These are phyloP conservation scores for Plectosphaerella cucumerina DNA, from an alignment of 2,329 filamentous ascomycete genomes.

Conservation along the genomic window DNA sequence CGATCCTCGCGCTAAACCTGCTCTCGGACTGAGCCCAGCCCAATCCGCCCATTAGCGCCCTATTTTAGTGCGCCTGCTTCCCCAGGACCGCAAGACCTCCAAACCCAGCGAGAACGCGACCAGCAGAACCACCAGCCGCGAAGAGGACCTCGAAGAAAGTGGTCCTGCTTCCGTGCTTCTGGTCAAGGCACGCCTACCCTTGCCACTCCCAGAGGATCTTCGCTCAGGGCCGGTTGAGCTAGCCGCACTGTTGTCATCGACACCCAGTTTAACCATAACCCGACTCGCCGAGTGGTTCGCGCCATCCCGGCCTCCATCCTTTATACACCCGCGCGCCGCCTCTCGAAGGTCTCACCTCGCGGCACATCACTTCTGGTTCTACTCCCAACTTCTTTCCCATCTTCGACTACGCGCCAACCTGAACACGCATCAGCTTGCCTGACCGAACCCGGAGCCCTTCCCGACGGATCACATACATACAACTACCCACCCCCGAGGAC, in stretches of 20 bases:
- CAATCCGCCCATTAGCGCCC: slow-evolving; percentile 14
- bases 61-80: slow-evolving; percentile 16
- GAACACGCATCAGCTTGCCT: neutral
- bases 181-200: slow-evolving; percentile 12
- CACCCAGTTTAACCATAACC: slow-evolving; percentile 16
- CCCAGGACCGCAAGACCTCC: slow-evolving; percentile 11
- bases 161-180: neutral
- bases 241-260: slow-evolving; percentile 14
- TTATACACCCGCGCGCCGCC: slow-evolving; percentile 16
- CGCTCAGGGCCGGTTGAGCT: slow-evolving; percentile 14
- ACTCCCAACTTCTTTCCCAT: slow-evolving; percentile 11
- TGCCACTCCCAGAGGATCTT: slow-evolving; percentile 15
- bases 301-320: slow-evolving; percentile 14
- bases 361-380: slow-evolving; percentile 1
- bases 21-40: slow-evolving; percentile 15
- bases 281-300: slow-evolving; percentile 14
- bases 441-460: no score
- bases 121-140: neutral
- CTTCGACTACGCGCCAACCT: slow-evolving; percentile 9
- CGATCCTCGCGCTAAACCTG: slow-evolving; percentile 13
- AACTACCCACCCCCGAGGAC: neutral
- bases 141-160: neutral
- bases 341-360: slow-evolving; percentile 11
- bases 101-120: neutral
- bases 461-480: no score